A percentile compares a stretch with the other conserved stretches of the same genome.
phyloP scores from a whole-genome alignment of 441 rosid genomes.

The Erodium moschatum region DNA sequence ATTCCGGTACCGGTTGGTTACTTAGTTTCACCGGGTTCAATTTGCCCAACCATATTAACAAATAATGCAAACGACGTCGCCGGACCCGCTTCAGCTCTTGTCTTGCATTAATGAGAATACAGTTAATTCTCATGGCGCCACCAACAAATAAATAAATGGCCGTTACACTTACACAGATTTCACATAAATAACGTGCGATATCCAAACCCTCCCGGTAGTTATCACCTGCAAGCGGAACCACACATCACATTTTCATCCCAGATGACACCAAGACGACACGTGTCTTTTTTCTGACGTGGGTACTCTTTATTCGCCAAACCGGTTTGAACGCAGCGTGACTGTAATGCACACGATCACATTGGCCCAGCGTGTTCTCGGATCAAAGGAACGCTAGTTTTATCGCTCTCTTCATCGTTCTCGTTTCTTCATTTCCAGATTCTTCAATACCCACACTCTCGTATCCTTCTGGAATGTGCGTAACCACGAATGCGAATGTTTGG shows the following conservation, averaged over 20 bases:
- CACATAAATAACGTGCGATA: not conserved
- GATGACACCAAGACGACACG: not conserved
- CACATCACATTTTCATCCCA: not conserved
- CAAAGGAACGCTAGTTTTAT: not conserved
- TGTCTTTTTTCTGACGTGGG: not conserved
- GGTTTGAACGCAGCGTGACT: not conserved
- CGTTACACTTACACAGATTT: not conserved
- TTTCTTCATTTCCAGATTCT: not conserved
- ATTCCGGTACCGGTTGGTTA: too few relatives aligned
- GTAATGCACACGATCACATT: not conserved
- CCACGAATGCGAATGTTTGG: not conserved
- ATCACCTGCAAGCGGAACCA: not conserved
- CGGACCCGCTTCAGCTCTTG: too few relatives aligned
- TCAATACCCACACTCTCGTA: not conserved
- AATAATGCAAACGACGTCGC: too few relatives aligned
- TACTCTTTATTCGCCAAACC: not conserved
- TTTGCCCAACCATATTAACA: too few relatives aligned
- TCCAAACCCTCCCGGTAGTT: not conserved
- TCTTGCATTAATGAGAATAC: too few relatives aligned
- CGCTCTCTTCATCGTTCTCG: not conserved
- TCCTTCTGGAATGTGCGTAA: not conserved
- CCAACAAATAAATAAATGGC: too few relatives aligned
- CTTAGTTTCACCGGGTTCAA: too few relatives aligned
- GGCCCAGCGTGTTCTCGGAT: not conserved
- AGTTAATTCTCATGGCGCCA: too few relatives aligned